Percentiles rank a stretch among this genome's conserved stretches.
These are phyloP conservation scores for Rhynchosporium agropyri DNA, from an alignment of 2,329 filamentous ascomycete genomes.

Conservation along the genomic window DNA sequence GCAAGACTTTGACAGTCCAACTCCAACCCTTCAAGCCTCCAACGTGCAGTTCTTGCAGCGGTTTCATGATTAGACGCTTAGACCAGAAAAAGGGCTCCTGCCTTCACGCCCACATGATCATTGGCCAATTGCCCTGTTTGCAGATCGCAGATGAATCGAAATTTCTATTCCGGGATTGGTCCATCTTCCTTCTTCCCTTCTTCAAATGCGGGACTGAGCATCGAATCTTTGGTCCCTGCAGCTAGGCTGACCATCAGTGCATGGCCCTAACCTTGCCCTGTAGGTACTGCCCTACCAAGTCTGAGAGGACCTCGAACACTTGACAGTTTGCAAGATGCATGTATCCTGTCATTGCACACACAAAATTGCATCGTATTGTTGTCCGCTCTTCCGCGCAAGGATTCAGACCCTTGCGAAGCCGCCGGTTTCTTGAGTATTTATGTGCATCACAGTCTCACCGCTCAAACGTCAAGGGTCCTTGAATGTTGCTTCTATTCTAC, in stretches of 20 bases:
- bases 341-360: too few species aligned
- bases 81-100: conserved; percentile 14
- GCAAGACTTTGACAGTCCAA: conserved; percentile 20
- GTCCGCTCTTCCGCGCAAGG: background rate
- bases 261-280: background rate
- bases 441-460: conserved; percentile 36
- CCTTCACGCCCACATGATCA: conserved; percentile 20
- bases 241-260: conserved; percentile 16
- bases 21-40: background rate
- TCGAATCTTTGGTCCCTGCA: conserved; percentile 33
- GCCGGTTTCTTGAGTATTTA: conserved; percentile 12
- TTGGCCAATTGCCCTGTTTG: conserved; percentile 40
- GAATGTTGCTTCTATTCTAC: conserved; percentile 29
- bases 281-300: conserved; percentile 14
- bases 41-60: background rate
- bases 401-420: conserved; percentile 21
- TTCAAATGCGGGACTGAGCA: conserved; percentile 29
- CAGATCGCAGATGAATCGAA: conserved; percentile 35
- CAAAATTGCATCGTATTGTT: background rate
- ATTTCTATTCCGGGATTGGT: conserved; percentile 27
- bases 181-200: background rate
- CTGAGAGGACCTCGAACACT: conserved; percentile 28
- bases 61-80: conserved; percentile 29
- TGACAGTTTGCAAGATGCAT: conserved; percentile 24
- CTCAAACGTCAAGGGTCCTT: conserved; percentile 40